Evolutionary conservation across 1,284 basidiomycete species (phyloP).

Genomic region (Schizophyllum amplum): DNA sequence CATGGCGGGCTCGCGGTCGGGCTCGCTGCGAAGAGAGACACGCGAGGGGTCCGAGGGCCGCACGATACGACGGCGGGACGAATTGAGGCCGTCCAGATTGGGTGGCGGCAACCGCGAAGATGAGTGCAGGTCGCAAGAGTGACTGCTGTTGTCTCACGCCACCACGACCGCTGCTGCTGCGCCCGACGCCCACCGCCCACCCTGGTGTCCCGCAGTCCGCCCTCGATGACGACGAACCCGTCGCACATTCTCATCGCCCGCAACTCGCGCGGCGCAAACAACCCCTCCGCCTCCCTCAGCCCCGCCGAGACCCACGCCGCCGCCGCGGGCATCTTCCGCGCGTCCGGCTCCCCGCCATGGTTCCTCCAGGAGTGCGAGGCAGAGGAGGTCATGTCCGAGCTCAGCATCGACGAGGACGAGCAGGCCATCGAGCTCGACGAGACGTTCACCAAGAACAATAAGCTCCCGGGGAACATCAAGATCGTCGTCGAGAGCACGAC

Average conservation of each 20-base stretch:
- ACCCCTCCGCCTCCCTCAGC: slow-evolving; percentile 68
- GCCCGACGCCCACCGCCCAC: neutral
- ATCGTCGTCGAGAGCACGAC: slow-evolving; percentile 78
- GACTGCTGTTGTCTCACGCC: neutral
- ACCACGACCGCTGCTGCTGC: neutral
- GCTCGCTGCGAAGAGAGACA: neutral
- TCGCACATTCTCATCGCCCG: slow-evolving; percentile 80
- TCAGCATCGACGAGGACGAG: slow-evolving; percentile 55
- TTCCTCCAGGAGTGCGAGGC: slow-evolving; percentile 62
- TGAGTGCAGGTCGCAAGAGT: neutral
- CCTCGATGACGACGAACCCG: slow-evolving; percentile 60
- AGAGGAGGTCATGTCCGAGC: slow-evolving; percentile 58
- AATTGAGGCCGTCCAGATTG: neutral
- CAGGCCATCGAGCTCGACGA: slow-evolving; percentile 68
- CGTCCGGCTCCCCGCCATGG: slow-evolving; percentile 70
- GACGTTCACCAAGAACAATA: slow-evolving; percentile 55
- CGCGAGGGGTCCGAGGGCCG: neutral
- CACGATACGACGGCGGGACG: neutral
- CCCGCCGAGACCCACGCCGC: slow-evolving; percentile 81
- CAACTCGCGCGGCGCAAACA: slow-evolving; percentile 63
- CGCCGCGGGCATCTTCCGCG: slow-evolving; percentile 72
- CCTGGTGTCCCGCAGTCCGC: slow-evolving; percentile 4
- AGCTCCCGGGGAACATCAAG: slow-evolving; percentile 74
- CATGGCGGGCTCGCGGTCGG: neutral
- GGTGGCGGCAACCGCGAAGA: neutral